A percentile compares a stretch with the other conserved stretches of the same genome.
Evolutionary conservation across 2,329 filamentous ascomycete genomes (phyloP).

Genomic region (Talaromyces funiculosus): DNA sequence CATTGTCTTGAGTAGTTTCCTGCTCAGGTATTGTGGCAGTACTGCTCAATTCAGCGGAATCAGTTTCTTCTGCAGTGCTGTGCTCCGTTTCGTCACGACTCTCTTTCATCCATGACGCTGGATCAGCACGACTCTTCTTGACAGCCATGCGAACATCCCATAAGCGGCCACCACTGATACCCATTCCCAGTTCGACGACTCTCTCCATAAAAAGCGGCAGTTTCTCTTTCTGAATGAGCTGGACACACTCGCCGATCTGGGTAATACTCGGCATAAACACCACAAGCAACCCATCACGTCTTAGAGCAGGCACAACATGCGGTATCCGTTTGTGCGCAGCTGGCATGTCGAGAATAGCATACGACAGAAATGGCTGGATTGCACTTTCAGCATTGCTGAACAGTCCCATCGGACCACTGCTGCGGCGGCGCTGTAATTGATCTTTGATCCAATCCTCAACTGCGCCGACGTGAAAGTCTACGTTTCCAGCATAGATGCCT

Average conservation of each 20-base stretch:
- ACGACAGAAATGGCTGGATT: slow-evolving; percentile 59
- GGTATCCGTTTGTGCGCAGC: slow-evolving; percentile 49
- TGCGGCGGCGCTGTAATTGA: slow-evolving; percentile 43
- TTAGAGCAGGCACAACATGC: slow-evolving; percentile 49
- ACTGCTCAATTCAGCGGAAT: neutral
- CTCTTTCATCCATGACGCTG: slow-evolving; percentile 25
- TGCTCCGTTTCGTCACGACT: slow-evolving; percentile 5
- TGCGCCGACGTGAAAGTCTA: slow-evolving; percentile 68
- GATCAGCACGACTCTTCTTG: slow-evolving; percentile 32
- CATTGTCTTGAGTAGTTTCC: slow-evolving; percentile 22
- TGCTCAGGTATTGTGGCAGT: slow-evolving; percentile 10
- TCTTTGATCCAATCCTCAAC: slow-evolving; percentile 58
- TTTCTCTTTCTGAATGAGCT: slow-evolving; percentile 47
- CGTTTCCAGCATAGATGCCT: slow-evolving; percentile 62
- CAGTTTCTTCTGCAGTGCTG: slow-evolving; percentile 12
- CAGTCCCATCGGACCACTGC: slow-evolving; percentile 16
- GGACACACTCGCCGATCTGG: slow-evolving; percentile 63
- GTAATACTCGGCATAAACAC: slow-evolving; percentile 74
- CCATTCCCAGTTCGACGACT: slow-evolving; percentile 42
- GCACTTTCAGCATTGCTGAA: slow-evolving; percentile 1
- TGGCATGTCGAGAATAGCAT: slow-evolving; percentile 70
- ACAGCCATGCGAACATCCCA: slow-evolving; percentile 44
- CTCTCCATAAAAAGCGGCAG: slow-evolving; percentile 49
- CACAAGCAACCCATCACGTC: slow-evolving; percentile 58
- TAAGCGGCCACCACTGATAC: slow-evolving; percentile 41